Conservation (phyloP, 768 basidiomycete genomes). For the Aureoboletus auriporus region DNA sequence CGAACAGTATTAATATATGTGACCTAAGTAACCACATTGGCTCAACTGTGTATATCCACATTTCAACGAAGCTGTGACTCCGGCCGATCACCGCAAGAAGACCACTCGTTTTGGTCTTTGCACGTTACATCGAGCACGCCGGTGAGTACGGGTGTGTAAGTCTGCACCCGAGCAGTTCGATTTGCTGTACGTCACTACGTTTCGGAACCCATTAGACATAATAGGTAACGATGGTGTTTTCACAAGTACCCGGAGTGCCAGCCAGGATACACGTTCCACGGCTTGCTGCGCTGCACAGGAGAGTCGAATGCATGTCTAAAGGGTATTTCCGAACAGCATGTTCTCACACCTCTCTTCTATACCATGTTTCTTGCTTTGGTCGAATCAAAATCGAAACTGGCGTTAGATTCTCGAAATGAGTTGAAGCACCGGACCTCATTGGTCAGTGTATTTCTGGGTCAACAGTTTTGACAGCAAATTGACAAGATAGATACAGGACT, state of each 20-base stretch:
- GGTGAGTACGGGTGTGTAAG: too few relatives aligned
- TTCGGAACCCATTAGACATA: background rate
- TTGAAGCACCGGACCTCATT: background rate
- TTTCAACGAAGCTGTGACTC: too few relatives aligned
- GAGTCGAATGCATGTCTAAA: background rate
- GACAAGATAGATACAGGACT: background rate
- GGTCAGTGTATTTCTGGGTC: background rate
- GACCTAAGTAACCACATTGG: too few relatives aligned
- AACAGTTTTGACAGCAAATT: background rate
- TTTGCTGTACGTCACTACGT: too few relatives aligned
- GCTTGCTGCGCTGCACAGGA: constrained; percentile 3
- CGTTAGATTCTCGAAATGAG: background rate
- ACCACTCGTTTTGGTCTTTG: background rate
- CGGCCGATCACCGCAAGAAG: background rate
- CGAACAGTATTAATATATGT: too few relatives aligned
- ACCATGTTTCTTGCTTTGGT: constrained; percentile 8
- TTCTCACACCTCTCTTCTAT: constrained; percentile 5
- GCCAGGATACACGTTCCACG: constrained; percentile 1
- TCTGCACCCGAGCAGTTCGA: too few relatives aligned
- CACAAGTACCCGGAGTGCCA: background rate
- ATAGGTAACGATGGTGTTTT: background rate
- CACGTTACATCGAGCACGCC: too few relatives aligned
- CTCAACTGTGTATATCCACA: too few relatives aligned
- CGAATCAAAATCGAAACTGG: constrained; percentile 1
- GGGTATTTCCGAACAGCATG: background rate